Evolutionary conservation across 164 flowering plant species (phyloP).

Genomic region (Annona cherimola): DNA sequence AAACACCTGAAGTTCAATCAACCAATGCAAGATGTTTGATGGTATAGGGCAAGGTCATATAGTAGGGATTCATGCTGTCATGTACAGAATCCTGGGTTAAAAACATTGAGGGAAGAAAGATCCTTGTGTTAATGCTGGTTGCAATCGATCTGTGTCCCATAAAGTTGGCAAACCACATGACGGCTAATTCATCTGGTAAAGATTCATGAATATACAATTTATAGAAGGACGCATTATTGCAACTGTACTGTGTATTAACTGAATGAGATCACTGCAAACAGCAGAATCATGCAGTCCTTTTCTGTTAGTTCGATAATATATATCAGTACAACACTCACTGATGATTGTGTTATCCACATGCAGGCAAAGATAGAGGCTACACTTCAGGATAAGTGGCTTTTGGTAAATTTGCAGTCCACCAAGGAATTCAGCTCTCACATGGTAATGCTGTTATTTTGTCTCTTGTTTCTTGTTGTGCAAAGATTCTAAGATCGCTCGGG

Average conservation of each 20-base stretch:
- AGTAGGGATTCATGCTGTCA: too few species aligned
- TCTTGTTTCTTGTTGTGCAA: neutral
- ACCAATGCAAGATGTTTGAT: too few species aligned
- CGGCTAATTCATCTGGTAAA: too few species aligned
- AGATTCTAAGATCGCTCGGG: neutral
- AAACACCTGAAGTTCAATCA: neutral
- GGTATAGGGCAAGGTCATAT: too few species aligned
- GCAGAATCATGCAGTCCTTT: neutral
- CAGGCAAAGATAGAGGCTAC: constrained; percentile 90
- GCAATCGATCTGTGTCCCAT: too few species aligned
- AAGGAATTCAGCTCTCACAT: constrained; percentile 95
- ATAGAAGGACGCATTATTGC: too few species aligned
- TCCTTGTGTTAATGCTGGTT: too few species aligned
- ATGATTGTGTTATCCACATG: neutral
- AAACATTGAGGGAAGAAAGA: too few species aligned
- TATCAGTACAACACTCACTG: neutral
- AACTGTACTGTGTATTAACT: neutral
- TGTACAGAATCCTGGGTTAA: too few species aligned
- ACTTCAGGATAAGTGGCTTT: constrained; percentile 70
- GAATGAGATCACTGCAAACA: neutral
- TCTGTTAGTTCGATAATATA: neutral
- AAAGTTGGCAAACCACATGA: too few species aligned
- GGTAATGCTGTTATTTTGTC: constrained; percentile 30
- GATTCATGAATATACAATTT: too few species aligned
- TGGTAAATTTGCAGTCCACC: constrained; percentile 87